Base-by-base conservation (phyloP, 2,329 filamentous ascomycete genomes). In the Nemania abortiva region DNA sequence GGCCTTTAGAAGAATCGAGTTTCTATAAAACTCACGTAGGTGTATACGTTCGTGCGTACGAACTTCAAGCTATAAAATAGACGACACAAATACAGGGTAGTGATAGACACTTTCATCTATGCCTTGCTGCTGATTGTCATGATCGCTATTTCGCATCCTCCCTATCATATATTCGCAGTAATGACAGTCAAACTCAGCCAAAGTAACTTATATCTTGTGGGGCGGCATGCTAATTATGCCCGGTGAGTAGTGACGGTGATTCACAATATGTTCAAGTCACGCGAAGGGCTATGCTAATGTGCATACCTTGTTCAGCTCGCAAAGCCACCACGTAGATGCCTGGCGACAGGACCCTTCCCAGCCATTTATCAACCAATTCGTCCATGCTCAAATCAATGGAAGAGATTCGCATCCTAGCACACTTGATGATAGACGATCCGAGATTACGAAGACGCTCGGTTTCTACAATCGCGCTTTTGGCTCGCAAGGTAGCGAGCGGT, bases 311-410 rank as follows among this genome's bases (percentile, higher is more conserved):
- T 2, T 2, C 22, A 42, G 50, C 45, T 39, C 49, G 11, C 42
- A 24, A 11, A 52, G n/a, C 22, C 22, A 45, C 20, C 47, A 22
- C n/a, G 6, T 65, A 31, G 56, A 54, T 54, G 29, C 47, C n/a
- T 65, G 56, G 63, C 18, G 13, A 15, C 55, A 24, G 13, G 55
- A 65, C 15, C 49, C 55, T 47, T 60, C n/a, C 20, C 63, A 60
- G 47, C 55, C 56, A 18, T 65, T 60, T 6, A 65, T 65, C 27
- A 60, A 65, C 37, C 37, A 47, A 34, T 55, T 47, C 15, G 20
- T 49, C n/a, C 20, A 37, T 27, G 10, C 63, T 18, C 24, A 22
- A 29, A 4, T 20, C 2, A 49, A 20, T 20, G 37, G 20, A 13
- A 20, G 29, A 22, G 24, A 6, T n/a, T 34, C 27, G 10, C 22